Evolutionary conservation across 495 filamentous ascomycete genomes (phyloP), one percentile per base, ranked within the genome.

Genomic region (Xanthoparmelia taractica): DNA sequence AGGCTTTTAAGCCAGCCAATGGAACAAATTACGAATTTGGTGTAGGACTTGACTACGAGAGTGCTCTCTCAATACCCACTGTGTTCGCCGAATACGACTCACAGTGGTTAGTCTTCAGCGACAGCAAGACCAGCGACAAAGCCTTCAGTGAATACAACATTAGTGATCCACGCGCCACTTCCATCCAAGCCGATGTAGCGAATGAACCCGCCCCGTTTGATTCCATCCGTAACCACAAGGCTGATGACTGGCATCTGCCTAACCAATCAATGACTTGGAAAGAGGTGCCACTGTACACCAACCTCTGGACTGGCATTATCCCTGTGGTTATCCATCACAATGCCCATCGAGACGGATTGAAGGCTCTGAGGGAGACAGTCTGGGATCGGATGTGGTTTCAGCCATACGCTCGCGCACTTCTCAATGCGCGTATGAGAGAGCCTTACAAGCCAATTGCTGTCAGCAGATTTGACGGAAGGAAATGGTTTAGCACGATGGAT

Each of bases 311-410:
- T 8, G 63, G 63, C 13, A 58, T 65, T 15, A 40, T 58, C 18
- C 63, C 63, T 17, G 63, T 47, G 2, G 29, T 65, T 4, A 45
- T 65, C 31, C 63, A 65, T 50, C 63, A 65, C 33, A 65, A 65
- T 29, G 63, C 57, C 23, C 57, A 65, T 36, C 45, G 37, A 7
- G 63, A 47, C 29, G 37, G 36, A 25, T 31, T 60, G 57, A 65
- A 65, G 48, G 33, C 47, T 43, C 58, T 60, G 43, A 41, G 63
- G 27, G 45, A 65, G 58, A 61, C 40, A 20, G 38, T 60, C 23
- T 65, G 63, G 63, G 29, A 61, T 33, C 31, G 15, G 43, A 61
- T 61, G 20, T 65, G 63, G 63, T 65, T 61, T 41, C 57, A 60
- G 31, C 57, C 41, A 23, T 36, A 31, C 36, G 63, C 63, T n/a